A percentile compares a stretch with the other conserved stretches of the same genome.
phyloP scores from a whole-genome alignment of 78 protist genomes.

The Creolimax fragrantissima region DNA sequence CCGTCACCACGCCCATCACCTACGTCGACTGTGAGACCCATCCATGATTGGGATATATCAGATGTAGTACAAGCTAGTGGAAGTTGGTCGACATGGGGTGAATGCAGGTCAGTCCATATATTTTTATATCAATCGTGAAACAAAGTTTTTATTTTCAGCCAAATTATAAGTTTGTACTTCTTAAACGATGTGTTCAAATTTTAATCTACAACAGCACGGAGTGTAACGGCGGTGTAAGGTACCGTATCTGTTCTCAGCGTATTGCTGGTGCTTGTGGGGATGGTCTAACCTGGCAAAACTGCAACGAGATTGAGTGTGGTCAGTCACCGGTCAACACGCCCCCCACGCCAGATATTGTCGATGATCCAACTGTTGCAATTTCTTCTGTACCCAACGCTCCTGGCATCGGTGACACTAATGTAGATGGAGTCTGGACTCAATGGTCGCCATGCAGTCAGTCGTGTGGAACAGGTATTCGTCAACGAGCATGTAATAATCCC shows the following conservation, averaged over 20 bases:
- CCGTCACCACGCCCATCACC: not conserved
- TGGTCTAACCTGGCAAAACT: not conserved
- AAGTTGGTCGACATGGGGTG: not conserved
- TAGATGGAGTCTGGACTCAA: not conserved
- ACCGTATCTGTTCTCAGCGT: not conserved
- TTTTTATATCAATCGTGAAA: too few relatives aligned
- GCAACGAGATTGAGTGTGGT: not conserved
- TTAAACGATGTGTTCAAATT: too few relatives aligned
- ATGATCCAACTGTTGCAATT: not conserved
- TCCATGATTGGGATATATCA: not conserved
- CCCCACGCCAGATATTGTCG: not conserved
- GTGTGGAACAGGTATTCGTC: not conserved
- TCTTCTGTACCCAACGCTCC: not conserved
- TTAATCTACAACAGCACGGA: too few relatives aligned
- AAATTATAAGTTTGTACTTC: too few relatives aligned
- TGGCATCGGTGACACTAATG: not conserved
- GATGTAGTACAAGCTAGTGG: not conserved
- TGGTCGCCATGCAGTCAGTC: not conserved
- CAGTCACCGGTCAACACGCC: not conserved
- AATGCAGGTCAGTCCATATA: too few relatives aligned
- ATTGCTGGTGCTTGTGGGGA: not conserved
- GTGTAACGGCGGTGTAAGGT: not conserved
- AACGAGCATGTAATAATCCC: not conserved
- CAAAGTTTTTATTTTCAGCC: too few relatives aligned
- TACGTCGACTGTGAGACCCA: not conserved